Evolutionary conservation across 371 early-diverging fungal species (phyloP), one percentile per base, ranked within the genome.

Genomic region (Rhizopus arrhizus): DNA sequence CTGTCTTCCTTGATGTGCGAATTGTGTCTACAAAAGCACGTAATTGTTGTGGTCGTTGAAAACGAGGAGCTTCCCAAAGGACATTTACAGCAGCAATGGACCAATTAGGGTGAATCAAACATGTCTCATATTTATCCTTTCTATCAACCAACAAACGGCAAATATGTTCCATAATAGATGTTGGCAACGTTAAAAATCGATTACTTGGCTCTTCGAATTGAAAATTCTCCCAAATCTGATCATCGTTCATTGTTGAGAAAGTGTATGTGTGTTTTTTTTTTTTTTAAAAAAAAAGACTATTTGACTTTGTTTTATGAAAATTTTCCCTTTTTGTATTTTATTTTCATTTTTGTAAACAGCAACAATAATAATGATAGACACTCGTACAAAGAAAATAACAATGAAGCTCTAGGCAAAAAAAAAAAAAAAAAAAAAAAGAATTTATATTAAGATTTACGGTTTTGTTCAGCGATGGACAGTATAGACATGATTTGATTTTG

Each of bases 401-500:
- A 22, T 22, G 22, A 22, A 22, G 22, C 22, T 22, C 22, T 22
- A 22, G 2, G 22, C 22, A 22, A 22, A 22, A 22, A 22, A 22
- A 22, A 2, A 22, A 22, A 22, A 22, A 22, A 22, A 22, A 22
- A 22, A n/a, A n/a, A n/a, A n/a, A n/a, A n/a, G n/a, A n/a, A n/a
- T n/a, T n/a, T 22, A 22, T 22, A 22, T 22, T 22, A 22, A 22
- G 22, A 22, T 22, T 22, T 65, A 31, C 73, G 72, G 42, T 68
- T 66, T 51, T 78, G 73, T 64, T 78, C 81, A 42, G 77, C 78
- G 35, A 64, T 72, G 38, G 70, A 60, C 56, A 81, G 63, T 45
- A 81, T 66, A 41, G 68, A 58, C 75, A 81, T 71, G 42, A 81
- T 78, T 31, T 66, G 66, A 49, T 57, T 71, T 58, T 81, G 81